Evolutionary conservation across 306 rosid genomes (phyloP), one percentile per base, ranked within the genome.

Genomic region (Fragaria vesca): DNA sequence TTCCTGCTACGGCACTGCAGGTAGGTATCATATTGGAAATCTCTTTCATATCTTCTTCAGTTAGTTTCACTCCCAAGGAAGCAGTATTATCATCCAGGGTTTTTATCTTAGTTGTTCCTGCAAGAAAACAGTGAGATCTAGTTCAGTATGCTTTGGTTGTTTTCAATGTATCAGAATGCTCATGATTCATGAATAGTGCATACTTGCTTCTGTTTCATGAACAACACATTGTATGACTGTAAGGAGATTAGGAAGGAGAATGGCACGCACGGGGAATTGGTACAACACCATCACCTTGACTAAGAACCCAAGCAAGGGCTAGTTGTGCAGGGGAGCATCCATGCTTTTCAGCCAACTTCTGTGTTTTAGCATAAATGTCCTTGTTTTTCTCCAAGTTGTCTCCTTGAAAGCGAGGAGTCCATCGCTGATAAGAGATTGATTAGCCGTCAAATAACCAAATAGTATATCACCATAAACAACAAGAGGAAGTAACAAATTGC

Each of bases 311-410:
- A 1, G 93, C 82, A 60, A 90, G 93, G 54, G 94, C 91, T 20
- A 90, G 81, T 61, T 92, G 93, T 52, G 91, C 80, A 34, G 90
- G 50, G 43, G 87, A 72, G 32, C 90, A 90, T 45, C 83, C 82
- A 70, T 87, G 84, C 82, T 79, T 90, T 60, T 78, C 81, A 74
- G 91, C 91, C 85, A 90, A 72, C 69, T 78, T 81, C 65, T 82
- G 91, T 51, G 80, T 12, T 72, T 73, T 58, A 43, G 51, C 54
- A 74, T 85, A 92, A 4, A 90, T 20, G 71, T 57, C 46, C 79
- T 92, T 92, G 89, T 87, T 90, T 73, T 84, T 81, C 76, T 88
- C 91, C 10, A 90, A 76, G 79, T 90, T 90, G 65, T 87, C 90
- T 55, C 86, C 93, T 72, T 9, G 79, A 15, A 89, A 71, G 75